phyloP scores from a whole-genome alignment of 116 monocot species.

The Posidonia oceanica region DNA sequence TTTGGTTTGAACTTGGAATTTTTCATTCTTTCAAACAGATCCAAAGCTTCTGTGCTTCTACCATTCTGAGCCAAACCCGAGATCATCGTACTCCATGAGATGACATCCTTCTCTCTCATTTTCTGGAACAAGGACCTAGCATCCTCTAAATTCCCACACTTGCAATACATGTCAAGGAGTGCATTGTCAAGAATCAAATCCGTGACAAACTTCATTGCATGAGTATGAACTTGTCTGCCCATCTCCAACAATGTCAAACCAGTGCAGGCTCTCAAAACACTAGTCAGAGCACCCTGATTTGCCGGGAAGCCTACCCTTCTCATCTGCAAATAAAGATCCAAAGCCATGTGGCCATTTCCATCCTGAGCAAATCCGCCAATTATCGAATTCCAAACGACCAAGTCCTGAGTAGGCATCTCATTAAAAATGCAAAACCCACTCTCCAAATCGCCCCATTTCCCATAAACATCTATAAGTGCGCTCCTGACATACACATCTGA shows the following conservation, averaged over 20 bases:
- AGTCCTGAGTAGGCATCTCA: constrained; percentile 49
- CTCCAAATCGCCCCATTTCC: constrained; percentile 40
- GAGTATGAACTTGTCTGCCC: constrained; percentile 65
- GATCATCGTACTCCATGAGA: constrained; percentile 88
- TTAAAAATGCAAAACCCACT: constrained; percentile 43
- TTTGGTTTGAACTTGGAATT: constrained; percentile 29
- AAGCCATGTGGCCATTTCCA: constrained; percentile 34
- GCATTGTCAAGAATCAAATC: constrained; percentile 76
- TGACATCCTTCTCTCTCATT: constrained; percentile 53
- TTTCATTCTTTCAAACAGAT: constrained; percentile 43
- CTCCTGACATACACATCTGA: constrained; percentile 69
- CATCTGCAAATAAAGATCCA: constrained; percentile 47
- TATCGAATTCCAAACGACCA: constrained; percentile 80
- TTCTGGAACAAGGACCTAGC: constrained; percentile 36
- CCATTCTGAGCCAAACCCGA: constrained; percentile 76
- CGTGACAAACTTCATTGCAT: constrained; percentile 40
- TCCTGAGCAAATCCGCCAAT: constrained; percentile 62
- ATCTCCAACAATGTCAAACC: constrained; percentile 49
- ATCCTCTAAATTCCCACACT: constrained; percentile 60
- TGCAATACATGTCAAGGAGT: constrained; percentile 76
- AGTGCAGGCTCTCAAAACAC: constrained; percentile 64
- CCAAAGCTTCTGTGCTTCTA: constrained; percentile 40
- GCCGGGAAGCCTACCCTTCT: constrained; percentile 47
- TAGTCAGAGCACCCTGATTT: constrained; percentile 55
- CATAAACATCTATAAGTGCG: constrained; percentile 60